Conservation (phyloP, 2,329 filamentous ascomycete species). For the Fusarium succisae region DNA sequence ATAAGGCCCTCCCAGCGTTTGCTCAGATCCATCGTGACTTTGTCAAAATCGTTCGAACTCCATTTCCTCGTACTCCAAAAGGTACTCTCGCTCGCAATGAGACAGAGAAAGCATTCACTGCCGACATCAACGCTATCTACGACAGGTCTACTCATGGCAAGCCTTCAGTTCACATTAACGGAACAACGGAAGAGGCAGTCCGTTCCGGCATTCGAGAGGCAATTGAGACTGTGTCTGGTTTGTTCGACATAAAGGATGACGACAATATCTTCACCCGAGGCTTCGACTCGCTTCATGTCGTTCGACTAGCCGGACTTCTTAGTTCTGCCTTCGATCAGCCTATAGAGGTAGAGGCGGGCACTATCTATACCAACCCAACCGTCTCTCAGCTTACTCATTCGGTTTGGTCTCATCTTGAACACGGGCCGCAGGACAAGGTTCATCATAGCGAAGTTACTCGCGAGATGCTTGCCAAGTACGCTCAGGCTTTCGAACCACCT, state of each 20-base stretch:
- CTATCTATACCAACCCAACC: neutral
- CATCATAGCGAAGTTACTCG: neutral
- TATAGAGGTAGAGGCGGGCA: fast-evolving
- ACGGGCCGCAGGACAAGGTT: neutral
- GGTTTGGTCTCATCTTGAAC: neutral
- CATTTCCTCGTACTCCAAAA: neutral
- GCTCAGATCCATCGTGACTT: neutral
- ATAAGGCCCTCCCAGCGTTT: neutral
- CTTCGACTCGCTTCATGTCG: neutral
- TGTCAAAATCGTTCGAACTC: neutral
- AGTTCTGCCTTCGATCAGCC: neutral
- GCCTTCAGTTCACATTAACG: neutral
- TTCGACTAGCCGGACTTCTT: neutral
- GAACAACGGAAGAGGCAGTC: neutral
- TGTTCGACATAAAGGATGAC: neutral
- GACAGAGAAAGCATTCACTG: neutral
- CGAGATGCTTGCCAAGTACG: neutral
- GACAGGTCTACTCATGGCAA: neutral
- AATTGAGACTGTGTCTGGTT: neutral
- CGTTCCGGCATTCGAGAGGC: neutral
- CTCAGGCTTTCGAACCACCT: neutral
- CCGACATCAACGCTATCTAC: neutral
- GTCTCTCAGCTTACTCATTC: neutral
- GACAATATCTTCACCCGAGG: neutral
- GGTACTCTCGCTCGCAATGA: neutral